Evolutionary conservation across 352 stramenopile species (phyloP), one percentile per base, ranked within the genome.

Genomic region (Globisporangium camurandrum): DNA sequence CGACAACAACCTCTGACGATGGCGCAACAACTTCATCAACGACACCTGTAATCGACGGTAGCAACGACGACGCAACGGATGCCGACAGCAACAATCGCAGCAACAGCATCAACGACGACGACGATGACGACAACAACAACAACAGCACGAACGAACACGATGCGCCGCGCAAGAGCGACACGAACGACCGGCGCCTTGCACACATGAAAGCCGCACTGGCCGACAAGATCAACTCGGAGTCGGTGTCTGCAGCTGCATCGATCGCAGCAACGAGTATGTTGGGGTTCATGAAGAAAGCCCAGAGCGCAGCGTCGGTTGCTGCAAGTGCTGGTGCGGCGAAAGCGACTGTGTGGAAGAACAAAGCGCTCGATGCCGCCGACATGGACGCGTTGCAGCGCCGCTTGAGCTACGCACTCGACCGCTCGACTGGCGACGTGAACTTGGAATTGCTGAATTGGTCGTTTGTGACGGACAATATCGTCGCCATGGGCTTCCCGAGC

Each of bases 401-500:
- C 30, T 59, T 94, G 37, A 92, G 76, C 64, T 79, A 89, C 50
- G 80, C 80, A 28, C 64, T 94, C 33, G 83, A 94, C 48, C 77
- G 76, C 12, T 85, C 78, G 4, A 81, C 73, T 17, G 81, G 69
- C 38, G 78, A 88, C 45, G 79, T 93, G 41, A 91, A 94, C 59
- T 46, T 96, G 11, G 71, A 91, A 22, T 57, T 92, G 55, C 75
- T 96, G 24, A 95, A 97, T 60, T 90, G 97, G 30, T 88, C 87
- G 47, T 97, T 97, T 66, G 68, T 97, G 26, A 93, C 68, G 20
- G 75, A 92, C 22, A 84, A 71, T 51, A 54, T 97, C 19, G 77
- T 97, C 23, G 85, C 84, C 17, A 97, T 97, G 86, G 84, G 81
- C 37, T 97, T 96, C 57, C 90, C 90, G 26, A 93, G 79, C 61